These are phyloP conservation scores for Solanum ossicruentum DNA, from an alignment of 257 asterid genomes.

Conservation along the genomic window DNA sequence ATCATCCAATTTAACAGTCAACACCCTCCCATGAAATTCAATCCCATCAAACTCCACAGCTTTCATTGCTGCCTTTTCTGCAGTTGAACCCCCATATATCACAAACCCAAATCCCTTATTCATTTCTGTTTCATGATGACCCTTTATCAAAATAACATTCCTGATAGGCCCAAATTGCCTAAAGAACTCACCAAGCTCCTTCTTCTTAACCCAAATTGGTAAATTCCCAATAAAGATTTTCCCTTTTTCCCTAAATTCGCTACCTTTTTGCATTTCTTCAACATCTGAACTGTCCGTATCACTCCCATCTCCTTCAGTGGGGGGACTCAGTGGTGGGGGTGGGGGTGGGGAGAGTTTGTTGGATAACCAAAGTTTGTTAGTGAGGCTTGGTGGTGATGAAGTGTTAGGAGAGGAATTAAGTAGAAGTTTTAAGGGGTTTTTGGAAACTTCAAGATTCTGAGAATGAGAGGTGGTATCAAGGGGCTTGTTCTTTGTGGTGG, in stretches of 20 bases:
- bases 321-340: conserved; percentile 11
- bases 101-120: conserved; percentile 97
- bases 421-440: conserved; percentile 63
- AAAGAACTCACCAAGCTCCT: conserved; percentile 68
- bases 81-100: conserved; percentile 50
- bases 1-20: conserved; percentile 85
- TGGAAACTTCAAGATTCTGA: conserved; percentile 14
- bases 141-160: conserved; percentile 75
- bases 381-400: conserved; percentile 20
- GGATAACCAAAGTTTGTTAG: conserved; percentile 72
- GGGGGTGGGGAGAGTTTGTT: conserved; percentile 64
- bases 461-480: conserved; percentile 18
- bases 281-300: conserved; percentile 3
- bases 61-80: conserved; percentile 82
- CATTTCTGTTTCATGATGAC: conserved; percentile 65
- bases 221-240: conserved; percentile 88
- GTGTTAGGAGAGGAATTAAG: conserved; percentile 7
- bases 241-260: conserved; percentile 62
- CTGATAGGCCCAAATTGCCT: conserved; percentile 89
- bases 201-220: conserved; percentile 81
- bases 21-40: conserved; percentile 83
- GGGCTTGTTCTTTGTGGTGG: conserved; percentile 37
- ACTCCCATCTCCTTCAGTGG: not conserved
- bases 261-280: conserved; percentile 13
- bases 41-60: conserved; percentile 96